Evolutionary conservation across 106 monocot genomes (phyloP).

Genomic region (Platanthera guangdongensis): DNA sequence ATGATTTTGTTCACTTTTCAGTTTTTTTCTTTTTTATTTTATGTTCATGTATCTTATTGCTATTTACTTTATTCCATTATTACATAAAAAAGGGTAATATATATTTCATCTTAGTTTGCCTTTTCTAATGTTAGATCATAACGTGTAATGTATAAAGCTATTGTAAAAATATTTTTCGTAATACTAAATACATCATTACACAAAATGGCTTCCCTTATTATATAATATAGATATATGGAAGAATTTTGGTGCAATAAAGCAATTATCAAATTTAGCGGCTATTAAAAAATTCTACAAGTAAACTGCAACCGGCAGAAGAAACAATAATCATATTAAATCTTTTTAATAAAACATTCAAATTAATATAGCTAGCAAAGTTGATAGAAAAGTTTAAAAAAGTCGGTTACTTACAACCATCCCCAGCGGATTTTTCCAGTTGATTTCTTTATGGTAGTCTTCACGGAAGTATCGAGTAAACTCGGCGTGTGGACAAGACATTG

Average conservation of each 20-base stretch:
- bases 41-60: no score
- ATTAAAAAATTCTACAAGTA: not conserved
- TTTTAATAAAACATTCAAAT: not conserved
- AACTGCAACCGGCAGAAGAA: not conserved
- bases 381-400: not conserved
- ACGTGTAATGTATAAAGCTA: no score
- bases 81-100: no score
- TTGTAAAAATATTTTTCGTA: no score
- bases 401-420: constrained; percentile 92
- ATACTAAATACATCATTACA: no score
- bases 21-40: no score
- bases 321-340: not conserved
- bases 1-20: no score
- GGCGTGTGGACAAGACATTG: constrained; percentile 99
- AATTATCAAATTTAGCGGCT: not conserved
- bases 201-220: no score
- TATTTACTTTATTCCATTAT: no score
- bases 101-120: no score
- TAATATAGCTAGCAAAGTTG: not conserved
- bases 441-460: constrained; percentile 91
- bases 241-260: not conserved
- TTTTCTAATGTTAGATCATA: no score
- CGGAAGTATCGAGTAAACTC: constrained; percentile 88
- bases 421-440: constrained; percentile 94
- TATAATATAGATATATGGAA: not conserved